Evolutionary conservation across 768 basidiomycete genomes (phyloP), one percentile per base, ranked within the genome.

Genomic region (Lyophyllum decastes): DNA sequence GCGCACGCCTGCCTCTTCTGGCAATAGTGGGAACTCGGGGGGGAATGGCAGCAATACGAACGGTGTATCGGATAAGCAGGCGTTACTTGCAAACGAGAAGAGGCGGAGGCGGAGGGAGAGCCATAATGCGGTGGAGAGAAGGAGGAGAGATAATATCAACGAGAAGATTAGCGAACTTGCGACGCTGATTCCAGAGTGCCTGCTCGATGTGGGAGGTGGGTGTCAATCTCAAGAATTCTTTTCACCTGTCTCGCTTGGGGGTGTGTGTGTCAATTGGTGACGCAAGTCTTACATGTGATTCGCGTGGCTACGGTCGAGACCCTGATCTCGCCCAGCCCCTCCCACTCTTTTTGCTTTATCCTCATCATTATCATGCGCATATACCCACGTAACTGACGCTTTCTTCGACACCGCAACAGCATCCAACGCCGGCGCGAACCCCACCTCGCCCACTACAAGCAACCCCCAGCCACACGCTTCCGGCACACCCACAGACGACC

Each of bases 141-240:
- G 94, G 25, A 67, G 94, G 58, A 72, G 94, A 48, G 94, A 97
- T 68, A 95, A 95, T 70, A 97, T 97, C 71, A 97, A 97, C 72
- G 94, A 97, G 75, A 92, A 94, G 72, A 97, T 97, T 64, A 83
- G 84, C 38, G 94, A 97, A 70, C 82, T 97, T 1, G 90, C 94
- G 19, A 89, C 89, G 21, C 78, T 97, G 45, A 89, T 97, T 59
- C 94, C 94, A 1, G 94, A 94, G 70, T 88, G 87, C 65, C 80
- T 95, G 73, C 77, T 94, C 40, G 92, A 93, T 66, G 71, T 35
- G 49, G 58, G 61, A 35, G 64, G 64, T 64, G 56, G 54, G 55
- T 49, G 16, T 41, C 16, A 4, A n/a, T n/a, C n/a, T n/a, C n/a
- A n/a, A n/a, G n/a, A n/a, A n/a, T n/a, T n/a, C n/a, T n/a, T n/a